Evolutionary conservation across 2,329 filamentous ascomycete genomes (phyloP).

Genomic region (Epichloe hybrida): DNA sequence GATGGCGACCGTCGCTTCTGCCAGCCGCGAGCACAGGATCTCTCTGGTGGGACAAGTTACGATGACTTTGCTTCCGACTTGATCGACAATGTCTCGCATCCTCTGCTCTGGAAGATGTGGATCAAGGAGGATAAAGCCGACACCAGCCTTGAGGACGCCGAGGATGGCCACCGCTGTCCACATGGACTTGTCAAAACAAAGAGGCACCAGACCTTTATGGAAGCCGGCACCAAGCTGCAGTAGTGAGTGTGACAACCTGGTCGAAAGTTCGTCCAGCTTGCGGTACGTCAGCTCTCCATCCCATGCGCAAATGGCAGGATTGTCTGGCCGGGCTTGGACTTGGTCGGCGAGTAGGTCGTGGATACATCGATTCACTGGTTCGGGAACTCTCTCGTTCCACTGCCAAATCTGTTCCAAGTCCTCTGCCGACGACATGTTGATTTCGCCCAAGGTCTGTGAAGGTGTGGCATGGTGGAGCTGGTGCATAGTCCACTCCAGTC

Average conservation of each 20-base stretch:
- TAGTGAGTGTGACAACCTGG: conserved; percentile 26
- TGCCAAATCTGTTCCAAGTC: conserved; percentile 34
- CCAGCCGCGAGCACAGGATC: not conserved
- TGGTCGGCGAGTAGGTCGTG: conserved; percentile 32
- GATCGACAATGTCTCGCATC: conserved; percentile 30
- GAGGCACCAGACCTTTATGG: conserved; percentile 27
- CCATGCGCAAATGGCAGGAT: conserved; percentile 33
- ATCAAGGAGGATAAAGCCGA: conserved; percentile 32
- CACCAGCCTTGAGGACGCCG: conserved; percentile 35
- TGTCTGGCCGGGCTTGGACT: conserved; percentile 22
- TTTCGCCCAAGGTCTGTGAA: too few species aligned
- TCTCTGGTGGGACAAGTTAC: not conserved
- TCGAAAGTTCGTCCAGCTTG: conserved; percentile 30
- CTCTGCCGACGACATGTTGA: not conserved
- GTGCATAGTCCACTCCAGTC: not conserved
- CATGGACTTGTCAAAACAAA: conserved; percentile 37
- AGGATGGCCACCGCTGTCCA: conserved; percentile 32
- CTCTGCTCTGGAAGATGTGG: conserved; percentile 32
- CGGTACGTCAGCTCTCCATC: conserved; percentile 34
- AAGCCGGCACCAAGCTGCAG: conserved; percentile 19
- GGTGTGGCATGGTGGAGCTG: too few species aligned
- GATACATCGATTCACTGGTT: conserved; percentile 28
- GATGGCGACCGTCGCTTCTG: not conserved
- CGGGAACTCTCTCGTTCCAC: conserved; percentile 31
- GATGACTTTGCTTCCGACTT: conserved; percentile 9